These are phyloP conservation scores for Claviceps spartinae DNA, from an alignment of 2,329 filamentous ascomycete species.

Conservation along the genomic window DNA sequence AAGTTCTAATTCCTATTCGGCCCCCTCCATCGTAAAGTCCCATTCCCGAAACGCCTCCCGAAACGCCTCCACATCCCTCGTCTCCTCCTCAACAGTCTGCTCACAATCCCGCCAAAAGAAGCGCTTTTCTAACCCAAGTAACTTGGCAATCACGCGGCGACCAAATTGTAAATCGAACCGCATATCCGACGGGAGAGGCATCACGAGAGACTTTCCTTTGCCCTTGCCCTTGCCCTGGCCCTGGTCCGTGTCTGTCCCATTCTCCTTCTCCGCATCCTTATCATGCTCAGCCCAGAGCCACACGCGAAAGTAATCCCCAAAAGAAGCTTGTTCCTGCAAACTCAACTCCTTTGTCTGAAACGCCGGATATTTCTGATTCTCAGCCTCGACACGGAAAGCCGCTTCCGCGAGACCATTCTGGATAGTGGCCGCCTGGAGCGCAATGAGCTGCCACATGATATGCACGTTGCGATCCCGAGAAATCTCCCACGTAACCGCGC, in stretches of 20 bases:
- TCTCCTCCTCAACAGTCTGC: conserved; percentile 68
- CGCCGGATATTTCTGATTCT: conserved; percentile 49
- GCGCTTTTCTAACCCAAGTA: conserved; percentile 68
- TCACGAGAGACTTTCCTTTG: conserved; percentile 51
- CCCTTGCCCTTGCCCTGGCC: conserved; percentile 28
- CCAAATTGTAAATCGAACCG: conserved; percentile 88
- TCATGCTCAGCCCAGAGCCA: conserved; percentile 55
- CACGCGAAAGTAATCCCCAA: conserved; percentile 62
- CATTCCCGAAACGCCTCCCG: conserved; percentile 71
- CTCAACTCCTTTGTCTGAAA: conserved; percentile 36
- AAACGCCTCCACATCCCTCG: conserved; percentile 62
- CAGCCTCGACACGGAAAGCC: conserved; percentile 76
- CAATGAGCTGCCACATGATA: conserved; percentile 86
- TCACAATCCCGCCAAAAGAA: conserved; percentile 73
- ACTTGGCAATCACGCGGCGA: conserved; percentile 73
- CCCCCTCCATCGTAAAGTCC: conserved; percentile 54
- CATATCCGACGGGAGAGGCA: conserved; percentile 57
- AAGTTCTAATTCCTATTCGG: no score
- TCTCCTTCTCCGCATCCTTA: no score
- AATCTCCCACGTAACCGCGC: conserved; percentile 86
- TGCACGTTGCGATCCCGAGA: conserved; percentile 71
- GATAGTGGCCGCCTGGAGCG: conserved; percentile 56
- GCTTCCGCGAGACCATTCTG: conserved; percentile 66
- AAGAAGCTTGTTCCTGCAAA: conserved; percentile 32
- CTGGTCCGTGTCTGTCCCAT: no score